These are phyloP conservation scores for Talaromyces sp. DNA, from an alignment of 2,329 filamentous ascomycete genomes.

Conservation along the genomic window DNA sequence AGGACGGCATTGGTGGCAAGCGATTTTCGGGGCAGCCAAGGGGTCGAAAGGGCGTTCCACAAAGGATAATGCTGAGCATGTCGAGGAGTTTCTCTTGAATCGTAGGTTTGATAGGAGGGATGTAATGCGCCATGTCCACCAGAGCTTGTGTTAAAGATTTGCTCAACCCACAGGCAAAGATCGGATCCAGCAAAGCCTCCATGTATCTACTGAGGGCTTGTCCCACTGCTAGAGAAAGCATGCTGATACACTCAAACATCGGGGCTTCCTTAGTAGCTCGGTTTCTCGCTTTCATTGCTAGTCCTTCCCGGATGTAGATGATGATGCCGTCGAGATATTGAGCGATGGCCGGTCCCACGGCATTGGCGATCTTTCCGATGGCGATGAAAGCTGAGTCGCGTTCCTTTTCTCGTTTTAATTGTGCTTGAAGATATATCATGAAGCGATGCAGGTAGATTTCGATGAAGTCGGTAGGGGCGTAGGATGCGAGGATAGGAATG, in stretches of 20 bases:
- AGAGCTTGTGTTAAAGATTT: slow-evolving; percentile 92
- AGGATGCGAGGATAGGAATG: slow-evolving; percentile 89
- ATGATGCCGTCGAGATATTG: slow-evolving; percentile 94
- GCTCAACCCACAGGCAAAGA: slow-evolving; percentile 94
- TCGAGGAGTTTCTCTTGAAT: slow-evolving; percentile 94
- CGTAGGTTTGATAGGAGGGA: slow-evolving; percentile 86
- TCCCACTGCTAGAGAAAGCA: slow-evolving; percentile 90
- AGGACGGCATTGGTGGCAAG: slow-evolving; percentile 77
- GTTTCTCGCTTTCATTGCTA: slow-evolving; percentile 75
- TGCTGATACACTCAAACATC: slow-evolving; percentile 97
- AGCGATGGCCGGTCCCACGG: slow-evolving; percentile 91
- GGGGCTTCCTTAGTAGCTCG: slow-evolving; percentile 66
- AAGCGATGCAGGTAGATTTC: slow-evolving; percentile 87
- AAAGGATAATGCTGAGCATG: slow-evolving; percentile 91
- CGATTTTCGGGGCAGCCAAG: slow-evolving; percentile 88
- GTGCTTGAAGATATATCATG: slow-evolving; percentile 92
- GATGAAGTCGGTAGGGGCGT: slow-evolving; percentile 88
- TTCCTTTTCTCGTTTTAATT: slow-evolving; percentile 94
- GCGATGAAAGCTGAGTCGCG: slow-evolving; percentile 92
- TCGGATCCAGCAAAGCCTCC: slow-evolving; percentile 90
- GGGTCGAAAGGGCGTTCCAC: slow-evolving; percentile 87
- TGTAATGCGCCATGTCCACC: slow-evolving; percentile 98
- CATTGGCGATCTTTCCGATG: slow-evolving; percentile 94
- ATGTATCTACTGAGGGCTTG: slow-evolving; percentile 98
- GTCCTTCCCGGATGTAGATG: slow-evolving; percentile 87